phyloP scores from a whole-genome alignment of 768 basidiomycete genomes.

The Naganishia vishniacii region DNA sequence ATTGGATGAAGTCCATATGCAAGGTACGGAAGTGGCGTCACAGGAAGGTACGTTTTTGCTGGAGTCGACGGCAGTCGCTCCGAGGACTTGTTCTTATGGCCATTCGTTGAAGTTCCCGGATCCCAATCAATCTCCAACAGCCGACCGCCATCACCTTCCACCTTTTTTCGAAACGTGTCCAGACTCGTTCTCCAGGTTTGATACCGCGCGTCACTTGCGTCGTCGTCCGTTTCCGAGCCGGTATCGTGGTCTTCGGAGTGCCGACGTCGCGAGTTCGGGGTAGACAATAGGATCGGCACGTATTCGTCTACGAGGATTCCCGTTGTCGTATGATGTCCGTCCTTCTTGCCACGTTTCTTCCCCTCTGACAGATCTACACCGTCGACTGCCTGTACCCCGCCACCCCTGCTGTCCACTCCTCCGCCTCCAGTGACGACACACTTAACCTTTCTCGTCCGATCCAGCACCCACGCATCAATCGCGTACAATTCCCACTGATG shows the following conservation, averaged over 20 bases:
- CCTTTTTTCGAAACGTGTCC: neutral
- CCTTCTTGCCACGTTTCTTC: neutral
- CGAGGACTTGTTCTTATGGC: neutral
- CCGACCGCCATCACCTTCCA: neutral
- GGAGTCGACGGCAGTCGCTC: neutral
- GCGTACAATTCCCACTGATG: conserved; percentile 1
- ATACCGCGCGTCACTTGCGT: neutral
- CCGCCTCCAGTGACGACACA: neutral
- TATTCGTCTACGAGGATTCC: conserved; percentile 4
- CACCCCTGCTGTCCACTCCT: neutral
- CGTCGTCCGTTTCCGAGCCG: neutral
- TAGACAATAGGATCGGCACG: neutral
- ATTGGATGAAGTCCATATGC: conserved; percentile 4
- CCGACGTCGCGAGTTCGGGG: neutral
- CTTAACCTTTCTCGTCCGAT: neutral
- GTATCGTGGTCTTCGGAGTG: neutral
- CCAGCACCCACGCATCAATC: conserved; percentile 14
- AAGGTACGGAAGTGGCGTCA: conserved; percentile 5
- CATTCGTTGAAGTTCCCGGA: neutral
- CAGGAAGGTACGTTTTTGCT: neutral
- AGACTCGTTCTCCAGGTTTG: neutral
- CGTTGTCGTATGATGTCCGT: neutral
- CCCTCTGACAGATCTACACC: neutral
- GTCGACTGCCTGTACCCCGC: no score
- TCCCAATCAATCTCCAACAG: neutral